Percentiles rank a stretch among this genome's conserved stretches.
Evolutionary conservation across 305 asterid species (phyloP).

Genomic region (Fraxinus nigra): DNA sequence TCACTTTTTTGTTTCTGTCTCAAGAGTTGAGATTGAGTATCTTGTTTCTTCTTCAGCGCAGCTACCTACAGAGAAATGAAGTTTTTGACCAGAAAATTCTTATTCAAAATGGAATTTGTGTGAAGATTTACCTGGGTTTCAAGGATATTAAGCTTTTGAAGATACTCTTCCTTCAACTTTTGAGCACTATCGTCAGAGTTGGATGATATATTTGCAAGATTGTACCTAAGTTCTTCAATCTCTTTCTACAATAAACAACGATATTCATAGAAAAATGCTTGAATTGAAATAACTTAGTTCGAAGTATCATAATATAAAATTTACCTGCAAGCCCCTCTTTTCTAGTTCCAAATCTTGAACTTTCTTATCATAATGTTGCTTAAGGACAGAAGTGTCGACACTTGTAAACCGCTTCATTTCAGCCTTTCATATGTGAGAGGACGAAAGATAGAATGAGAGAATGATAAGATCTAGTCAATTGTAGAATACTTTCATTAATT

Average conservation of each 20-base stretch:
- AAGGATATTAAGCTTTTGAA: constrained; percentile 82
- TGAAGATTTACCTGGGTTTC: constrained; percentile 70
- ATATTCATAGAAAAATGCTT: constrained; percentile 12
- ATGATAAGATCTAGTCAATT: neutral
- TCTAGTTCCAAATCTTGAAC: constrained; percentile 86
- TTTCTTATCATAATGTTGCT: constrained; percentile 91
- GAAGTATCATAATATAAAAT: constrained; percentile 7
- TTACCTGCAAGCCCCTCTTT: constrained; percentile 73
- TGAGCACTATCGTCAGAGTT: constrained; percentile 91
- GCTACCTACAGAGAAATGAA: constrained; percentile 57
- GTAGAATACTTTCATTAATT: neutral
- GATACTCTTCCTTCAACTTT: constrained; percentile 86
- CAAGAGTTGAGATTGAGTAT: constrained; percentile 91
- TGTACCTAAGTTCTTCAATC: constrained; percentile 75
- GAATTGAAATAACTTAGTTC: constrained; percentile 10
- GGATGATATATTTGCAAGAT: constrained; percentile 62
- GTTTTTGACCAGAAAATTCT: constrained; percentile 13
- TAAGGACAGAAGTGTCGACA: constrained; percentile 73
- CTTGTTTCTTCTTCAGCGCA: constrained; percentile 91
- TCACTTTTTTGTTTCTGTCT: constrained; percentile 96
- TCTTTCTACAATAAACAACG: constrained; percentile 59
- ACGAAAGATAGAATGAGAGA: constrained; percentile 14
- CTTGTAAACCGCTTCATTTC: constrained; percentile 76
- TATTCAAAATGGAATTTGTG: neutral
- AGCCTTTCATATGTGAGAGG: constrained; percentile 50